A percentile compares a stretch with the other conserved stretches of the same genome.
Evolutionary conservation across 805 yeast species (phyloP).

Genomic region (Wickerhamiella kurtzmanii): DNA sequence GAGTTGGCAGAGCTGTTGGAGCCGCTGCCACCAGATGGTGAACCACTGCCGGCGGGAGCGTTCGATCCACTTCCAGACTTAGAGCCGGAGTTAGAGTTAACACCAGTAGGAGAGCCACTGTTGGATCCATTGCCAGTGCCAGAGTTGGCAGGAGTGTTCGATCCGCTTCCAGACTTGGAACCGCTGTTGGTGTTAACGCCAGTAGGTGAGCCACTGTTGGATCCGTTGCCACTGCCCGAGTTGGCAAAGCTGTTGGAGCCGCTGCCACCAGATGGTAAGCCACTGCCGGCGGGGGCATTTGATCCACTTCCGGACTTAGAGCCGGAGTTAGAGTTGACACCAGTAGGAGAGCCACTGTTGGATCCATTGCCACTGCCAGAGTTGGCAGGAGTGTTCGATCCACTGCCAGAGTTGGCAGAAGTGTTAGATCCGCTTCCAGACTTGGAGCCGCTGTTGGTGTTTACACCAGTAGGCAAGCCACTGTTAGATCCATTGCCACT

Average conservation of each 20-base stretch:
- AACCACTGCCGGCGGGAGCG: too few species aligned
- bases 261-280: not conserved
- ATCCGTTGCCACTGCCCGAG: not conserved
- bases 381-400: not conserved
- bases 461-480: not conserved
- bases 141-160: not conserved
- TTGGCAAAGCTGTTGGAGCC: too few species aligned
- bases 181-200: too few species aligned
- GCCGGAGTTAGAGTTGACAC: not conserved
- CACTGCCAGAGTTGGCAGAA: not conserved
- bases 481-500: not conserved
- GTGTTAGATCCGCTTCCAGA: not conserved
- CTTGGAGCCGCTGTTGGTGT: too few species aligned
- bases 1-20: too few species aligned
- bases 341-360: too few species aligned
- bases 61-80: not conserved
- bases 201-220: not conserved
- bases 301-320: not conserved
- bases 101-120: not conserved
- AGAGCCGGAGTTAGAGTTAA: not conserved
- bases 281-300: not conserved
- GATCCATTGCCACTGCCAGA: not conserved
- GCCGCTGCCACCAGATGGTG: too few species aligned
- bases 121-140: not conserved
- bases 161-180: not conserved